Evolutionary conservation across 129 eudicot species (phyloP).

Genomic region (Centrapalus pauciflorus): DNA sequence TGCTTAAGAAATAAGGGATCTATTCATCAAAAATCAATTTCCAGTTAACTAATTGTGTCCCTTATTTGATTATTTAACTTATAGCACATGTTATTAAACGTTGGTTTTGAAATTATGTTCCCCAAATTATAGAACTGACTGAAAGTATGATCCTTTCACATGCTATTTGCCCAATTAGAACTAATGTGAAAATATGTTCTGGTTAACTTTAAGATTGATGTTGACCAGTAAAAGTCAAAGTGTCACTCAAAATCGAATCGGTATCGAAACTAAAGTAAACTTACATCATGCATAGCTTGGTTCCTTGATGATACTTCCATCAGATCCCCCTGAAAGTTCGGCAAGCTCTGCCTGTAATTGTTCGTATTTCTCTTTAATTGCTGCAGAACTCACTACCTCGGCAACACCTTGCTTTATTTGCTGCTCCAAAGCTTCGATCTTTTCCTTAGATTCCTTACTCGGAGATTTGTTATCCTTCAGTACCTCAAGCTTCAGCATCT

Average conservation of each 20-base stretch:
- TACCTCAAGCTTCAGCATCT: slow-evolving; percentile 46
- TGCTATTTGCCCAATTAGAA: background rate
- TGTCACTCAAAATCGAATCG: background rate
- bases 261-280: slow-evolving; percentile 1
- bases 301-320: slow-evolving; percentile 39
- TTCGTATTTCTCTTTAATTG: slow-evolving; percentile 48
- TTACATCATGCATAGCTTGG: slow-evolving; percentile 22
- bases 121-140: no score
- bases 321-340: slow-evolving; percentile 41
- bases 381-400: slow-evolving; percentile 45
- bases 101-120: no score
- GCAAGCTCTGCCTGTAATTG: slow-evolving; percentile 45
- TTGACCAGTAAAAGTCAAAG: slow-evolving; percentile 11
- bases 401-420: slow-evolving; percentile 53
- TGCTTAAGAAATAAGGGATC: no score
- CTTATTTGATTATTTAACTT: no score
- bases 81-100: no score
- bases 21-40: no score
- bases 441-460: slow-evolving; percentile 45
- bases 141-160: no score
- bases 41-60: no score
- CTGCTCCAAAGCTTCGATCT: slow-evolving; percentile 50
- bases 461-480: slow-evolving; percentile 44
- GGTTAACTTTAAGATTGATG: background rate
- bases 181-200: background rate